These are phyloP conservation scores for Mycena galopus DNA, from an alignment of 768 basidiomycete genomes.

Conservation along the genomic window DNA sequence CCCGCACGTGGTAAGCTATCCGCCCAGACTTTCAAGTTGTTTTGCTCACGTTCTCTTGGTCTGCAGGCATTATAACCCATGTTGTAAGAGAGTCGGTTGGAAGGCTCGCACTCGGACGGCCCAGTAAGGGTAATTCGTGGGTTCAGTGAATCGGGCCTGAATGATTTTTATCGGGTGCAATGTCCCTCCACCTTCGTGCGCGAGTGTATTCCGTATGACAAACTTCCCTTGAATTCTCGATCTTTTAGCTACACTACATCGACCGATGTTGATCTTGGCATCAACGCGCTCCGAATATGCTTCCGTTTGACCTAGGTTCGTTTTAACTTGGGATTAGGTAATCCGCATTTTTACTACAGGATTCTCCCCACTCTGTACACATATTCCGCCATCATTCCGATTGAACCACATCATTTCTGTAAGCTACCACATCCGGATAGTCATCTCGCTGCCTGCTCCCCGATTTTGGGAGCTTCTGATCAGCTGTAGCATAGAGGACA, in stretches of 20 bases:
- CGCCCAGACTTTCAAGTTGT: not conserved
- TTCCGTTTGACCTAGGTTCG: not conserved
- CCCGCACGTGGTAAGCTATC: not conserved
- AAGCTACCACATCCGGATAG: too few relatives aligned
- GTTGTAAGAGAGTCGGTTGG: not conserved
- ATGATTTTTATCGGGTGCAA: not conserved
- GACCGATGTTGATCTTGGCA: not conserved
- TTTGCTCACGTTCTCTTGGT: slow-evolving; percentile 1
- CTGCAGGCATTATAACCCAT: not conserved
- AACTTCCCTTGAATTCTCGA: not conserved
- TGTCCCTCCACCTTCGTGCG: not conserved
- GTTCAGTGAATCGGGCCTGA: not conserved
- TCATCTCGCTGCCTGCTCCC: not conserved
- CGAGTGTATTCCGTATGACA: not conserved
- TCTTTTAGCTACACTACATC: not conserved
- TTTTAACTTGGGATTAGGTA: not conserved
- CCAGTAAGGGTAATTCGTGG: not conserved
- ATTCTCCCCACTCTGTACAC: not conserved
- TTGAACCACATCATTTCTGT: not conserved
- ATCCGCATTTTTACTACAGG: not conserved
- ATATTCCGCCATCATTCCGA: not conserved
- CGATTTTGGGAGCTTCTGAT: not conserved
- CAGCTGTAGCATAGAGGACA: not conserved
- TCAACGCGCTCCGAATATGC: not conserved
- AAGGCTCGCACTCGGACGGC: not conserved